Percentiles rank a stretch among this genome's conserved stretches.
Evolutionary conservation across 2,329 filamentous ascomycete genomes (phyloP).

Genomic region (Colletotrichum musicola): DNA sequence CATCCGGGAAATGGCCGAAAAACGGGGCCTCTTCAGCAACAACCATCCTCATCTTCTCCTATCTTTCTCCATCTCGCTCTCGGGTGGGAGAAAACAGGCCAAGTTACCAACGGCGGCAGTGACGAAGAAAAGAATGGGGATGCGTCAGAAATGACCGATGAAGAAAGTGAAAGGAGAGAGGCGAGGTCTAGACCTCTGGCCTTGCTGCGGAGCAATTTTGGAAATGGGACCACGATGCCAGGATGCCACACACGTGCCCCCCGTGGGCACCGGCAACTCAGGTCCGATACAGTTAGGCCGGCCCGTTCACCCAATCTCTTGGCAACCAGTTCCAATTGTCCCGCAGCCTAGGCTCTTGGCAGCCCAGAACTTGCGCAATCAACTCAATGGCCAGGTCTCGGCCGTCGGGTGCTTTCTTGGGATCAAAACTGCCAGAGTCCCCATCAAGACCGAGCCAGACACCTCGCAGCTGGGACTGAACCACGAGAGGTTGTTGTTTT

Average conservation of each 20-base stretch:
- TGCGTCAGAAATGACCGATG: background rate
- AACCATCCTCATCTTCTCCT: background rate
- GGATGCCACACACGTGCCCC: conserved; percentile 15
- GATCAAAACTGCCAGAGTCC: background rate
- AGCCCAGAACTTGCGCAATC: background rate
- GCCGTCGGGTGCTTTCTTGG: background rate
- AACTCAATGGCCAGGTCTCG: background rate
- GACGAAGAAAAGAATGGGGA: background rate
- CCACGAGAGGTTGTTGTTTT: no score
- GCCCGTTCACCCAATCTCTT: conserved; percentile 7
- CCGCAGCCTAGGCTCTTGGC: conserved; percentile 16
- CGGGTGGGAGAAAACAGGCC: background rate
- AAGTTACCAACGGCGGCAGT: background rate
- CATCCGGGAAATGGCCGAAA: background rate
- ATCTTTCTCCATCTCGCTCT: background rate
- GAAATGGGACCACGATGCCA: conserved; percentile 11
- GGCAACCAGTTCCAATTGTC: background rate
- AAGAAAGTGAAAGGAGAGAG: conserved; percentile 1
- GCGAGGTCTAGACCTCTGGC: conserved; percentile 15
- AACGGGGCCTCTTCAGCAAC: background rate
- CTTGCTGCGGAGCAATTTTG: conserved; percentile 16
- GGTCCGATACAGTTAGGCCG: conserved; percentile 21
- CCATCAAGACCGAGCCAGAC: no score
- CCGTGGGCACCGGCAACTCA: conserved; percentile 12
- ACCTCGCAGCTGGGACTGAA: no score